A percentile compares a stretch with the other conserved stretches of the same genome.
Conservation (phyloP, 2,329 filamentous ascomycete genomes). For the Venturia pyrina region DNA sequence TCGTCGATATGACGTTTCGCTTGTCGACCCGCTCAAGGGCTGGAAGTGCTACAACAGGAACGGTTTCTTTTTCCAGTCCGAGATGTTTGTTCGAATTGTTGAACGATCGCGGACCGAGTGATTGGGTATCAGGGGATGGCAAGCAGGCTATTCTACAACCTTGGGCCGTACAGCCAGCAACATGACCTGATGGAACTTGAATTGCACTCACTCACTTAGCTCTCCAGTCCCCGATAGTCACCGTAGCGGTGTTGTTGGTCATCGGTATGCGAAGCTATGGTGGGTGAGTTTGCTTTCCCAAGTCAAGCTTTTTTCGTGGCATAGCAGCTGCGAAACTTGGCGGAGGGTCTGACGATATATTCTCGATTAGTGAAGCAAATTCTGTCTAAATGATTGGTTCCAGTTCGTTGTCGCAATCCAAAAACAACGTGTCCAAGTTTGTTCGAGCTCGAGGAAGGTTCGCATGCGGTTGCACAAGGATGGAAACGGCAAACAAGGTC, state of each 20-base stretch:
- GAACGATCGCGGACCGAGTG: not conserved
- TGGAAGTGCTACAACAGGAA: slow-evolving; percentile 11
- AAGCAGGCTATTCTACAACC: too few species aligned
- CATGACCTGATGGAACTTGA: not conserved
- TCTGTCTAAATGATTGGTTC: not conserved
- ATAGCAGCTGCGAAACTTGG: not conserved
- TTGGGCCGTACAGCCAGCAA: not conserved
- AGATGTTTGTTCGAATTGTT: slow-evolving; percentile 10
- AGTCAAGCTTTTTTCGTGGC: not conserved
- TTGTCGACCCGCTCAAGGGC: slow-evolving; percentile 3
- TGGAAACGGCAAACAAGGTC: not conserved
- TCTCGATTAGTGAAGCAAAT: not conserved
- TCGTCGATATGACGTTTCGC: slow-evolving; percentile 10
- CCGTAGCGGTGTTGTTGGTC: too few species aligned
- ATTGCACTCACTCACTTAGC: not conserved
- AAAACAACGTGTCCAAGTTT: not conserved
- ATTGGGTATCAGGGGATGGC: not conserved
- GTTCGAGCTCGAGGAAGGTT: not conserved
- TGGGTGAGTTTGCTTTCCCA: not conserved
- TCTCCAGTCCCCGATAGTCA: not conserved
- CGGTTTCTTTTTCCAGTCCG: slow-evolving; percentile 11
- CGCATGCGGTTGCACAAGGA: not conserved
- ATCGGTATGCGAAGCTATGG: too few species aligned
- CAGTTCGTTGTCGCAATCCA: not conserved
- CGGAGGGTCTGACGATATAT: not conserved